Base-by-base conservation (phyloP, 768 basidiomycete species). In the Boletus reticulatus region DNA sequence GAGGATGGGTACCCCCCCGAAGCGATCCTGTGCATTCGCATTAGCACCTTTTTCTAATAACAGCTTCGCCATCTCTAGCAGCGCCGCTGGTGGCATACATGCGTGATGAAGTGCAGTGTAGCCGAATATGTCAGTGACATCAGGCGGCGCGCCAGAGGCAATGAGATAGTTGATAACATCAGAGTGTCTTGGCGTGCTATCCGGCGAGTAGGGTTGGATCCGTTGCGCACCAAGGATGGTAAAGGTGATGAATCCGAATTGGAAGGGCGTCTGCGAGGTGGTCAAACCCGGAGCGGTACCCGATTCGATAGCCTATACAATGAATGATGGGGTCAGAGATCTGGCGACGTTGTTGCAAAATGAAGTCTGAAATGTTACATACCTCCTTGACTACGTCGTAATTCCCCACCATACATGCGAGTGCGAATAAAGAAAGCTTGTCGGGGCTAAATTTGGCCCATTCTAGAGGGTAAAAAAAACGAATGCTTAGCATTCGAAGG, bases 51-150 rank as follows among this genome's bases (percentile, higher is more conserved):
- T 65, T 52, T 73, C 66, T n/a, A 84, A 53, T 22, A 85, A 67
- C 16, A 70, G 56, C 13, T 73, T 73, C 0, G 70, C 65, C 19
- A 82, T 63, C 11, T 72, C 69, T 8, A 66, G 43, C 24, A 69
- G 60, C 0, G 68, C 63, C 2, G 44, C n/a, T 0, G 62, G 60
- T 0, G 69, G 66, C 7, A 72, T 73, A 10, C 75, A 74, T 0
- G 73, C 68, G 61, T 83, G 81, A 46, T 79, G 75, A 6, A 84
- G 73, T 1, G 84, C 78, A 0, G 80, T 83, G 66, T 71, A 71
- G 4, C 80, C 80, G 11, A 66, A 72, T 41, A 84, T 75, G 54
- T 83, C 83, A 1, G 67, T 65, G 2, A 73, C 19, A 48, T 82
- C 70, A 4, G 72, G 64, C 4, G 79, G 69, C 0, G 76, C 69